Percentiles rank a stretch among this genome's conserved stretches.
Evolutionary conservation across 495 filamentous ascomycete genomes (phyloP).

Genomic region (Aspergillus panamensis): DNA sequence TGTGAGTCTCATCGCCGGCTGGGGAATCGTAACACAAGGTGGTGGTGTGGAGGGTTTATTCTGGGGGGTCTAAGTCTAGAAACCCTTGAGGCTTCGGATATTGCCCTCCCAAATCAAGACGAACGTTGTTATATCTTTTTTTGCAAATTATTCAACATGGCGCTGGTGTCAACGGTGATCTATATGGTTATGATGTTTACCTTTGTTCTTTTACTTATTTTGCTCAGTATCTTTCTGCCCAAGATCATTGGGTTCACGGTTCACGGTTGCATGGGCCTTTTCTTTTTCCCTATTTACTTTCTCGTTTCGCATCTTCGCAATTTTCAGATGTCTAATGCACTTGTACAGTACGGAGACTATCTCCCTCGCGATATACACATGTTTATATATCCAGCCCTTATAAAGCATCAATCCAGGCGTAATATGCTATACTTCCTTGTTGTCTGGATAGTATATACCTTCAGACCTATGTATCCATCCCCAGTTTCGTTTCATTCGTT

Average conservation of each 20-base stretch:
- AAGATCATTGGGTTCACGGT: background rate
- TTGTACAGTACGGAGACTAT: background rate
- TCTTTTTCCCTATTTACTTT: background rate
- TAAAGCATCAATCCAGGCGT: too few relatives aligned
- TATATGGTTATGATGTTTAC: background rate
- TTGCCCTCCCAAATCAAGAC: background rate
- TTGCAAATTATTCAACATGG: conserved; percentile 3
- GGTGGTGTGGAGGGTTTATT: conserved; percentile 43
- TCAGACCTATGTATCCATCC: too few relatives aligned
- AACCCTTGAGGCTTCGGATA: too few relatives aligned
- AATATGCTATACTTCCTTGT: too few relatives aligned
- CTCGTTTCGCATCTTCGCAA: background rate
- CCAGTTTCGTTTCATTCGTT: too few relatives aligned
- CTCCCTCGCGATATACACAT: background rate
- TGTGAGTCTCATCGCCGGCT: conserved; percentile 53
- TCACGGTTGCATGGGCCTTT: conserved; percentile 12
- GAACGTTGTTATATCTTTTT: background rate
- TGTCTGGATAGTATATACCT: too few relatives aligned
- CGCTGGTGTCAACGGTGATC: conserved; percentile 13
- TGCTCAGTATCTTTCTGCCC: background rate
- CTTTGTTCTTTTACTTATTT: background rate
- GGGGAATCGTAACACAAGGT: conserved; percentile 45
- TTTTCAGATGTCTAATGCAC: background rate
- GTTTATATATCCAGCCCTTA: too few relatives aligned
- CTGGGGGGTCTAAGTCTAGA: conserved; percentile 36